Conservation (phyloP, 2,329 filamentous ascomycete species). For the Raffaelea albimanens region DNA sequence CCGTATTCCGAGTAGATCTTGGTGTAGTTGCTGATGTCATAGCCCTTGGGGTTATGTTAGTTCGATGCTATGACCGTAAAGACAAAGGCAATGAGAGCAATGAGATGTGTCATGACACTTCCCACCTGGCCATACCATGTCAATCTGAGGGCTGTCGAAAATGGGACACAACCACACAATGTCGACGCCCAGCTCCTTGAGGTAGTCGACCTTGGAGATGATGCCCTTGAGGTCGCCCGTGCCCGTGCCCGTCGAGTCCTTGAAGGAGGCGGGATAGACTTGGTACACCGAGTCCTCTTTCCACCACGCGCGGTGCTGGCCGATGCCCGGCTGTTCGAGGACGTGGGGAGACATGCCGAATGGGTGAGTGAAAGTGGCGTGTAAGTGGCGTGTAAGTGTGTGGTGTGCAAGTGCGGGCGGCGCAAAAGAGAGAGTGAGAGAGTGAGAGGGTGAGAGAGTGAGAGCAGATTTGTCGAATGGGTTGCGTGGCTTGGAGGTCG, state of each 20-base stretch:
- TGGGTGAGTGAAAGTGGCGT: too few relatives aligned
- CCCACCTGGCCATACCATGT: too few relatives aligned
- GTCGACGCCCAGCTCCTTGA: conserved; percentile 50
- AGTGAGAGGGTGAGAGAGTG: too few relatives aligned
- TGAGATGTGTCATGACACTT: background rate
- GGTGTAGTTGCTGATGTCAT: conserved; percentile 57
- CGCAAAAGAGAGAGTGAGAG: too few relatives aligned
- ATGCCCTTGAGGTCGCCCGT: conserved; percentile 57
- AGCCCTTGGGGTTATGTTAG: too few relatives aligned
- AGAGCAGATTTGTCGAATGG: too few relatives aligned
- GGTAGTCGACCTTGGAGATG: conserved; percentile 53
- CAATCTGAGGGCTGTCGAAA: conserved; percentile 37
- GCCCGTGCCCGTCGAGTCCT: conserved; percentile 46
- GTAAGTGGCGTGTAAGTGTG: too few relatives aligned
- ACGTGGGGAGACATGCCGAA: conserved; percentile 1
- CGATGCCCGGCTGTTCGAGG: background rate
- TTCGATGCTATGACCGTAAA: too few relatives aligned
- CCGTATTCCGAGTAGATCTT: conserved; percentile 43
- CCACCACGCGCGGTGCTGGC: conserved; percentile 2
- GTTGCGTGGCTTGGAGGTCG: too few relatives aligned
- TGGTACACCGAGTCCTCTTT: conserved; percentile 10
- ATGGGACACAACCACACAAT: conserved; percentile 48
- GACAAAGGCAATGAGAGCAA: background rate
- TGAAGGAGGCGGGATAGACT: conserved; percentile 48
- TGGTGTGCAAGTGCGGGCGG: too few relatives aligned